A percentile compares a stretch with the other conserved stretches of the same genome.
phyloP scores from a whole-genome alignment of 805 yeast genomes.

The Ogataea minuta region DNA sequence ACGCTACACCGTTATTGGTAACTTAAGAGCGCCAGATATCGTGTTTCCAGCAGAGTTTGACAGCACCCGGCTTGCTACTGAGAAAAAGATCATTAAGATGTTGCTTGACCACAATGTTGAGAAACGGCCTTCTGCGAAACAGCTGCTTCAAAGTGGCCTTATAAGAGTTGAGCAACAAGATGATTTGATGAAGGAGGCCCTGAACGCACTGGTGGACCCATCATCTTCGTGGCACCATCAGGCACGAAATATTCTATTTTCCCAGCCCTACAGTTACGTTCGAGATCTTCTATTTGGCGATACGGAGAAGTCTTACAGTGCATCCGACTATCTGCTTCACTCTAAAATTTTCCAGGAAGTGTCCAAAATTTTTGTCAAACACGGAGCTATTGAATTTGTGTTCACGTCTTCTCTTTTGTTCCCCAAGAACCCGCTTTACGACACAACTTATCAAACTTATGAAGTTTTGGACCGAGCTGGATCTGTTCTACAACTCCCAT shows the following conservation, averaged over 20 bases:
- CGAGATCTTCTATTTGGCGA: conserved; percentile 81
- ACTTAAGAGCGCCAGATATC: conserved; percentile 56
- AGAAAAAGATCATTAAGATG: conserved; percentile 62
- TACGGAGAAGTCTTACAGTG: conserved; percentile 25
- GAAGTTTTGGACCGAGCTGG: conserved; percentile 86
- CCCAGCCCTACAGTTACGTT: conserved; percentile 82
- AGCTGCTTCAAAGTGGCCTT: conserved; percentile 73
- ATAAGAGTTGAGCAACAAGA: conserved; percentile 90
- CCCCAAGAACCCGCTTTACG: conserved; percentile 76
- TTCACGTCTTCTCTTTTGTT: conserved; percentile 68
- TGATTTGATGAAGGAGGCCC: conserved; percentile 82
- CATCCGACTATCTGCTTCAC: conserved; percentile 54
- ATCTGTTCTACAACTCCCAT: conserved; percentile 82
- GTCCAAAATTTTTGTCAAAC: conserved; percentile 62
- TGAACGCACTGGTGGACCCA: conserved; percentile 81
- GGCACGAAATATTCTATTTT: conserved; percentile 80
- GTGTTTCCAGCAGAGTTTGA: conserved; percentile 73
- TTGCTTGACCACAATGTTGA: conserved; percentile 78
- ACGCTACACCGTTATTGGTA: conserved; percentile 68
- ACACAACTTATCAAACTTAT: conserved; percentile 61
- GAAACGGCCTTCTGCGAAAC: conserved; percentile 75
- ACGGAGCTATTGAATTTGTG: conserved; percentile 75
- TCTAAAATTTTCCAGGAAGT: conserved; percentile 60
- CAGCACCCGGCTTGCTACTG: conserved; percentile 48
- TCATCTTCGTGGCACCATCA: conserved; percentile 94